Evolutionary conservation across 768 basidiomycete genomes (phyloP).

Genomic region (Termitomyces sp.): DNA sequence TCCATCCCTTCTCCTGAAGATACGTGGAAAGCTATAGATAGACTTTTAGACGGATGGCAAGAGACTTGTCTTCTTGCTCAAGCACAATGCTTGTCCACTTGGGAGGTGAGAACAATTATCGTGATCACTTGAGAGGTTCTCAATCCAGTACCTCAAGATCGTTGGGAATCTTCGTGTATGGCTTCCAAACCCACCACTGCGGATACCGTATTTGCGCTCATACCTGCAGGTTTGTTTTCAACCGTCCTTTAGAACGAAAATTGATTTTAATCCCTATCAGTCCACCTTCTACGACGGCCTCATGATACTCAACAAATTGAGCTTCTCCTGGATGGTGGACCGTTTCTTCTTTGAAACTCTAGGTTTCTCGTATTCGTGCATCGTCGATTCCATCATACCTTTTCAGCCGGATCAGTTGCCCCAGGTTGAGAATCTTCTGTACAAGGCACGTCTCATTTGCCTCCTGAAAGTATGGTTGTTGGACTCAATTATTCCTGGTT

Average conservation of each 20-base stretch:
- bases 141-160: constrained; percentile 22
- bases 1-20: constrained; percentile 42
- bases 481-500: neutral
- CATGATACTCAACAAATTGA: constrained; percentile 47
- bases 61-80: constrained; percentile 46
- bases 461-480: constrained; percentile 1
- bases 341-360: constrained; percentile 63
- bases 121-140: neutral
- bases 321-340: constrained; percentile 53
- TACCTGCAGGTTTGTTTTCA: constrained; percentile 47
- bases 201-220: constrained; percentile 60
- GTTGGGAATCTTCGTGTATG: constrained; percentile 50
- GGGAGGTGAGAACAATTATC: constrained; percentile 48
- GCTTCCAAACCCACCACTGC: constrained; percentile 35
- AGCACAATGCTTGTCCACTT: constrained; percentile 44
- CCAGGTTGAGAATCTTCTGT: constrained; percentile 39
- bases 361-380: constrained; percentile 47
- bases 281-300: constrained; percentile 56
- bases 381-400: constrained; percentile 34
- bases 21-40: constrained; percentile 49
- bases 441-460: constrained; percentile 31
- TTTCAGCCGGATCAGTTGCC: constrained; percentile 38
- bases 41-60: constrained; percentile 52
- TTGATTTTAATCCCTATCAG: constrained; percentile 27
- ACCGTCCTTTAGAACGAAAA: neutral